Percentiles rank a stretch among this genome's conserved stretches.
Conservation (phyloP, 176 grass and related monocot genomes). For the Oryza meridionalis region DNA sequence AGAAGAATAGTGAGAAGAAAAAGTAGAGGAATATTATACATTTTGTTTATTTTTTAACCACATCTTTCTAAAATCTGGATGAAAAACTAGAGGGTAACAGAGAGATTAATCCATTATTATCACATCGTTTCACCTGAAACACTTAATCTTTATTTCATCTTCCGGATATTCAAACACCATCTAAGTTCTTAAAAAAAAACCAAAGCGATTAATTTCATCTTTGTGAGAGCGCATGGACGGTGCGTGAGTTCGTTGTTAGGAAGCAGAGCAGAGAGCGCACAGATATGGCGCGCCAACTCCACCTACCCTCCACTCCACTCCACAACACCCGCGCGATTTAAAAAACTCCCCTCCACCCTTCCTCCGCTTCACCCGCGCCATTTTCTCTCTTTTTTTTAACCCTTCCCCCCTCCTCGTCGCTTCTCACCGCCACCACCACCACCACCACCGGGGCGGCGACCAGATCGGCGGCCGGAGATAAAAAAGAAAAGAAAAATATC, state of each 20-base stretch:
- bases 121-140: no score
- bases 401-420: background rate
- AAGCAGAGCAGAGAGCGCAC: background rate
- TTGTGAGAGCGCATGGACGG: no score
- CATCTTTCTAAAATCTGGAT: no score
- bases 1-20: no score
- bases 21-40: no score
- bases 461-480: slow-evolving; percentile 45
- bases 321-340: slow-evolving; percentile 2
- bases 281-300: background rate
- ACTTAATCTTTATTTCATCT: no score
- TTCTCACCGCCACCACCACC: slow-evolving; percentile 25
- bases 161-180: no score
- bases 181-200: no score
- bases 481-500: slow-evolving; percentile 1
- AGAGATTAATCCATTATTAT: no score
- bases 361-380: background rate
- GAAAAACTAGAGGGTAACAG: no score
- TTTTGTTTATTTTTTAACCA: no score
- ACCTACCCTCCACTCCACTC: background rate
- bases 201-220: no score
- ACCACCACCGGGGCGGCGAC: slow-evolving; percentile 21
- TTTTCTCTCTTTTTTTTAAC: slow-evolving; percentile 14
- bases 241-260: background rate
- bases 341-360: background rate